These are phyloP conservation scores for Botrytis tulipae DNA, from an alignment of 2,329 filamentous ascomycete genomes.

Conservation along the genomic window DNA sequence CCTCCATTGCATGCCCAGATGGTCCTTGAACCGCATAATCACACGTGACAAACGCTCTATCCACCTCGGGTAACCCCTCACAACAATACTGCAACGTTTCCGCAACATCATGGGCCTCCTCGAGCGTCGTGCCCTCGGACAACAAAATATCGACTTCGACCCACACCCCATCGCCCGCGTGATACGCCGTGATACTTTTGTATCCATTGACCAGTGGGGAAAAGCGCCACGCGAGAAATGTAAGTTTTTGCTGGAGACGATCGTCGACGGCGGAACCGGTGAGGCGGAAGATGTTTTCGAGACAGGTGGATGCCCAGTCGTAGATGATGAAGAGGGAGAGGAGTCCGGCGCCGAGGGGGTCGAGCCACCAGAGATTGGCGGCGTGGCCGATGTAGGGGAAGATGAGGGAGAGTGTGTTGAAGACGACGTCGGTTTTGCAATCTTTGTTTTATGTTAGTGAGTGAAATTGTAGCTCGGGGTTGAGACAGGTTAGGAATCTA, in stretches of 20 bases:
- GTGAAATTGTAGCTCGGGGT: neutral
- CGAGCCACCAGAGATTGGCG: slow-evolving; percentile 61
- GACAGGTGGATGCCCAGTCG: slow-evolving; percentile 61
- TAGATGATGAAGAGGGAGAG: slow-evolving; percentile 65
- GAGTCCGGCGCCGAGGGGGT: slow-evolving; percentile 56
- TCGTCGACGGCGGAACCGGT: slow-evolving; percentile 53
- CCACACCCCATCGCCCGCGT: slow-evolving; percentile 59
- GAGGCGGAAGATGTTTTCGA: slow-evolving; percentile 56
- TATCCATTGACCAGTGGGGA: slow-evolving; percentile 49
- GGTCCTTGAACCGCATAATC: slow-evolving; percentile 38
- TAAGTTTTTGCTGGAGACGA: slow-evolving; percentile 50
- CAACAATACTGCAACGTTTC: slow-evolving; percentile 61
- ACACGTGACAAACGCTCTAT: slow-evolving; percentile 40
- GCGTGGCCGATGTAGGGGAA: slow-evolving; percentile 59
- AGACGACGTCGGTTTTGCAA: slow-evolving; percentile 61
- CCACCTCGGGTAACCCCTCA: slow-evolving; percentile 45
- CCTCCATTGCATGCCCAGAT: slow-evolving; percentile 30
- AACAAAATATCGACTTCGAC: slow-evolving; percentile 58
- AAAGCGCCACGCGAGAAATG: slow-evolving; percentile 56
- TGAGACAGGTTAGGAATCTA: rapidly evolving
- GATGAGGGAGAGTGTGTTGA: slow-evolving; percentile 58
- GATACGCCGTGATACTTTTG: slow-evolving; percentile 53
- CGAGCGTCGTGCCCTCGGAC: slow-evolving; percentile 49
- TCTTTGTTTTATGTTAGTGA: slow-evolving; percentile 38
- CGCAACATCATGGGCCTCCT: slow-evolving; percentile 53